Conservation (phyloP, 1,284 basidiomycete species). For the Heterobasidion irregulare region DNA sequence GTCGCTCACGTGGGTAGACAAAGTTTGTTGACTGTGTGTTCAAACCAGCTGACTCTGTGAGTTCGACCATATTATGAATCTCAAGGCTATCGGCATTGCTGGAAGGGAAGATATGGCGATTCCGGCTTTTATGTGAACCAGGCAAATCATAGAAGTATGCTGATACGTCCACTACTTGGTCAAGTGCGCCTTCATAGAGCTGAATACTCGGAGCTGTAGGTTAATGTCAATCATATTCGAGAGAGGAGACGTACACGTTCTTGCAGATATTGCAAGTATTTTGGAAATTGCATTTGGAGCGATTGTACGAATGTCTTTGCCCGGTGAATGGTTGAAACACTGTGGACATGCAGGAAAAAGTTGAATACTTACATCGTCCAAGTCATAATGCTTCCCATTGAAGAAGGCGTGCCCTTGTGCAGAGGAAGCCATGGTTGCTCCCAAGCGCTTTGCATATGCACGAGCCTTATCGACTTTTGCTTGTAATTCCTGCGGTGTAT, state of each 20-base stretch:
- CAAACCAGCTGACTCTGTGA: constrained; percentile 35
- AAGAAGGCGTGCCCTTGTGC: constrained; percentile 67
- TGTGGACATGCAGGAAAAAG: neutral
- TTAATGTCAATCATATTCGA: neutral
- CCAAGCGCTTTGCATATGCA: constrained; percentile 47
- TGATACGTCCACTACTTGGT: constrained; percentile 40
- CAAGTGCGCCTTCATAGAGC: constrained; percentile 58
- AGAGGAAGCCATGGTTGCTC: constrained; percentile 27
- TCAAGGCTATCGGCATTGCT: constrained; percentile 33
- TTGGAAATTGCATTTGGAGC: constrained; percentile 55
- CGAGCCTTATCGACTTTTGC: constrained; percentile 32
- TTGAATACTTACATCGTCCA: constrained; percentile 55
- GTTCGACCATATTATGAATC: constrained; percentile 43
- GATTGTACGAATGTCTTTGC: constrained; percentile 42
- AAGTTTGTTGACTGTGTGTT: constrained; percentile 33
- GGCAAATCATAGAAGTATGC: constrained; percentile 90
- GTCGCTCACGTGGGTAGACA: constrained; percentile 50
- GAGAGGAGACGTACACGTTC: constrained; percentile 40
- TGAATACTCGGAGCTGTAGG: constrained; percentile 17
- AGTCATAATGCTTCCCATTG: constrained; percentile 76
- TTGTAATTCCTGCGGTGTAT: constrained; percentile 17
- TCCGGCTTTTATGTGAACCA: constrained; percentile 60
- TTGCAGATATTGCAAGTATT: constrained; percentile 64
- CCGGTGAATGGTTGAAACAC: constrained; percentile 26
- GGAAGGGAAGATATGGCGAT: constrained; percentile 58